Conservation (phyloP, 2,329 filamentous ascomycete species). For the Periconia macrospinosa region DNA sequence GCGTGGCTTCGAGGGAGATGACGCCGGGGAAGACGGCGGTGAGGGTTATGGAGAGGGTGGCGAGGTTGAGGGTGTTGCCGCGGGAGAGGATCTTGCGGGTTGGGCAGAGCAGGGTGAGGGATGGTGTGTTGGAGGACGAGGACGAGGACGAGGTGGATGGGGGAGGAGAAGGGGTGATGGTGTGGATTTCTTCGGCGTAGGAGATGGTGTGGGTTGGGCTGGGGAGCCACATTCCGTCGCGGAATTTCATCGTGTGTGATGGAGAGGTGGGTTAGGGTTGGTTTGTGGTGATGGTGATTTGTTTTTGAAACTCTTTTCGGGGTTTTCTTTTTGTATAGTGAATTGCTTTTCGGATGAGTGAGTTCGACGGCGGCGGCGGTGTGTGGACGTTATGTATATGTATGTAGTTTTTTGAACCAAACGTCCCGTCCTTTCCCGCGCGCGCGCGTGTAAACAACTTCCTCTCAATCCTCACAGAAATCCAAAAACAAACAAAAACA, state of each 20-base stretch:
- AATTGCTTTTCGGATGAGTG: too few relatives aligned
- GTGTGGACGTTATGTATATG: too few relatives aligned
- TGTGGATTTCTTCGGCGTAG: slow-evolving; percentile 67
- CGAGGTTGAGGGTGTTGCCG: slow-evolving; percentile 60
- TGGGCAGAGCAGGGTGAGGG: slow-evolving; percentile 57
- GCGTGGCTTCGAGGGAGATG: slow-evolving; percentile 61
- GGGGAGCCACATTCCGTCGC: slow-evolving; percentile 68
- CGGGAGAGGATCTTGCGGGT: slow-evolving; percentile 58
- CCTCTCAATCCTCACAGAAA: too few relatives aligned
- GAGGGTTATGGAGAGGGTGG: slow-evolving; percentile 60
- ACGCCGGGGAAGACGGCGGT: slow-evolving; percentile 61
- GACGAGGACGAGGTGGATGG: too few relatives aligned
- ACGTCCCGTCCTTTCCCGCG: too few relatives aligned
- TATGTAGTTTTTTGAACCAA: too few relatives aligned
- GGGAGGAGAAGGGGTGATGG: slow-evolving; percentile 52
- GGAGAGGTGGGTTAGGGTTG: neutral
- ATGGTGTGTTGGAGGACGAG: slow-evolving; percentile 48
- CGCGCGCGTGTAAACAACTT: too few relatives aligned
- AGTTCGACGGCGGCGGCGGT: too few relatives aligned
- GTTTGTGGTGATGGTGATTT: too few relatives aligned
- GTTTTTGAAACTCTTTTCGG: too few relatives aligned
- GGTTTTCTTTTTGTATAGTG: too few relatives aligned
- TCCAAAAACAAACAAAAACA: too few relatives aligned
- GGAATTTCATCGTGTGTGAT: slow-evolving; percentile 59
- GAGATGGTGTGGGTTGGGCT: slow-evolving; percentile 63